Conservation (phyloP, 2,329 filamentous ascomycete genomes). For the Ophiostoma populinum region DNA sequence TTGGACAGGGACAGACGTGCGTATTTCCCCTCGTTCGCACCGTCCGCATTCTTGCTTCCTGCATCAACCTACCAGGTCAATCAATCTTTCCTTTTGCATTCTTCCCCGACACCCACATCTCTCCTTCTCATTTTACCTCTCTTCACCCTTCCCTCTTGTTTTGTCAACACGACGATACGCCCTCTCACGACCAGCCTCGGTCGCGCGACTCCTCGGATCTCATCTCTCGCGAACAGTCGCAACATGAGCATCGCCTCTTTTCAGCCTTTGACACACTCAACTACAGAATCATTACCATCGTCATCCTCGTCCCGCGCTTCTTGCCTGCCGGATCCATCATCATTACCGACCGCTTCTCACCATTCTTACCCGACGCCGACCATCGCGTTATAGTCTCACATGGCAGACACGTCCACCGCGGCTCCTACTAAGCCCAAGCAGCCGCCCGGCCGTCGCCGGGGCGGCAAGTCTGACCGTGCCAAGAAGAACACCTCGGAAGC, state of each 20-base stretch:
- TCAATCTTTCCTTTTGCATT: background rate
- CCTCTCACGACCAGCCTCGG: too few relatives aligned
- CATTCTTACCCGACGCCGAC: background rate
- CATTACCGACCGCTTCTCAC: background rate
- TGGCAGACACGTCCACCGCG: slow-evolving; percentile 16
- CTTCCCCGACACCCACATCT: too few relatives aligned
- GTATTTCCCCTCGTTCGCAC: slow-evolving; percentile 2
- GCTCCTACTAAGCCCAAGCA: slow-evolving; percentile 13
- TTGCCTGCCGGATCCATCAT: background rate
- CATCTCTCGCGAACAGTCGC: slow-evolving; percentile 1
- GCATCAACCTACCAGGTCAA: background rate
- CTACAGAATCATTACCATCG: background rate
- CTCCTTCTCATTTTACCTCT: too few relatives aligned
- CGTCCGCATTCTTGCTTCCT: background rate
- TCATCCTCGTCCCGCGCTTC: background rate
- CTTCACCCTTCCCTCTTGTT: too few relatives aligned
- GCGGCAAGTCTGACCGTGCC: slow-evolving; percentile 19
- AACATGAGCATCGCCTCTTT: slow-evolving; percentile 3
- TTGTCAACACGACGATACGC: too few relatives aligned
- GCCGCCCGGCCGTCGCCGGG: slow-evolving; percentile 24
- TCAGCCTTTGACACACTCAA: background rate
- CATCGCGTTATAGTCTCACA: slow-evolving; percentile 10
- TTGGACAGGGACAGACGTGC: too few relatives aligned
- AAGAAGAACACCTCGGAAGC: slow-evolving; percentile 45
- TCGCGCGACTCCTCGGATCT: too few relatives aligned